These are phyloP conservation scores for Cardamine chenopodiifolia DNA, from an alignment of 345 rosid species.

Conservation along the genomic window DNA sequence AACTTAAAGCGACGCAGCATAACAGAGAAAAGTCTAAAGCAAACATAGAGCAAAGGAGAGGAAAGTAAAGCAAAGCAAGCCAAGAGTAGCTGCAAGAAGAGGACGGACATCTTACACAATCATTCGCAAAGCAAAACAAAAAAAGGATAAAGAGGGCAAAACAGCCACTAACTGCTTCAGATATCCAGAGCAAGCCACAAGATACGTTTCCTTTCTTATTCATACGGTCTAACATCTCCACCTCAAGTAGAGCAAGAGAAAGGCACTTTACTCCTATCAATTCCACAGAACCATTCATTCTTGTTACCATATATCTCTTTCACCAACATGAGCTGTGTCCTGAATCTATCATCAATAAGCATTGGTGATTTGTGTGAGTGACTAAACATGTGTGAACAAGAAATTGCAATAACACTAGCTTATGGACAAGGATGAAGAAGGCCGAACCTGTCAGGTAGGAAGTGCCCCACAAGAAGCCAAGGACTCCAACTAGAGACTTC, in stretches of 20 bases:
- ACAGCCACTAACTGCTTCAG: constrained; percentile 39
- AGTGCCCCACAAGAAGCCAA: constrained; percentile 64
- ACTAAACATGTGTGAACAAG: constrained; percentile 12
- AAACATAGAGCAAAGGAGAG: constrained; percentile 4
- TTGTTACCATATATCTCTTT: constrained; percentile 44
- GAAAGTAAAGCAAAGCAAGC: constrained; percentile 26
- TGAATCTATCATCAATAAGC: constrained; percentile 33
- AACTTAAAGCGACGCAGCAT: constrained; percentile 23
- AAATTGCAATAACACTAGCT: constrained; percentile 15
- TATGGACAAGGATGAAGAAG: not conserved
- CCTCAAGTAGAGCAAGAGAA: constrained; percentile 40
- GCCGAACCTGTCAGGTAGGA: constrained; percentile 69
- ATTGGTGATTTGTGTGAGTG: constrained; percentile 10
- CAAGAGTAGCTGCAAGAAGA: constrained; percentile 31
- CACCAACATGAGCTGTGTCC: constrained; percentile 44
- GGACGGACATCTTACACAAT: constrained; percentile 20
- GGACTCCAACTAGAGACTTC: constrained; percentile 71
- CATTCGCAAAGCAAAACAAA: not conserved
- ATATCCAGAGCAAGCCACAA: constrained; percentile 41
- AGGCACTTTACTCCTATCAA: constrained; percentile 39
- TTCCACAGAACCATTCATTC: constrained; percentile 41
- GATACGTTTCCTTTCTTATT: constrained; percentile 38
- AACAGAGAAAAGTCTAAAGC: constrained; percentile 15
- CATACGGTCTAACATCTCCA: constrained; percentile 42
- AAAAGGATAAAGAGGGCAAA: constrained; percentile 10